These are phyloP conservation scores for Durotheca rogersii DNA, from an alignment of 495 filamentous ascomycete genomes.

Conservation along the genomic window DNA sequence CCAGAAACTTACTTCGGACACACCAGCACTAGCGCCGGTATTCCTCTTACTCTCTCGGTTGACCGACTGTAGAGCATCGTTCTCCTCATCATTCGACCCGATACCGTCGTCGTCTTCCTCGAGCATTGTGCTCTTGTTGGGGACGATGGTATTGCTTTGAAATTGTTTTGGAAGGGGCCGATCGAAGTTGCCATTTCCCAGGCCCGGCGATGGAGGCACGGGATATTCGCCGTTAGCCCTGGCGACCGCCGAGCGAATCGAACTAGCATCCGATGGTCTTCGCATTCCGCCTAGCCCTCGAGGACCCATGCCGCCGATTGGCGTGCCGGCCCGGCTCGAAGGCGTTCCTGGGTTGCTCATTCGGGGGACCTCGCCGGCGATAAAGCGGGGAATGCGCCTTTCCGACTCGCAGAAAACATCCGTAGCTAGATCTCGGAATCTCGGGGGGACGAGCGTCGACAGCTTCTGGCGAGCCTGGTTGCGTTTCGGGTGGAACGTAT, in stretches of 20 bases:
- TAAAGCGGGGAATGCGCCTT: conserved; percentile 82
- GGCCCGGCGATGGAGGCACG: conserved; percentile 45
- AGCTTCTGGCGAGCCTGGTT: conserved; percentile 96
- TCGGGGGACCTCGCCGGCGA: conserved; percentile 63
- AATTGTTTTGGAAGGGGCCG: conserved; percentile 82
- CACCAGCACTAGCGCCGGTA: conserved; percentile 43
- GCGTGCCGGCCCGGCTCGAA: conserved; percentile 56
- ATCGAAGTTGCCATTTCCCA: conserved; percentile 45
- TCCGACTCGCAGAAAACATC: conserved; percentile 96
- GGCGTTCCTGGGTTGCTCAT: conserved; percentile 65
- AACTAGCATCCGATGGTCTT: conserved; percentile 57
- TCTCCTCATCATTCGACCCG: conserved; percentile 52
- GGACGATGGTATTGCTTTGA: conserved; percentile 93
- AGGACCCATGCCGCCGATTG: conserved; percentile 55
- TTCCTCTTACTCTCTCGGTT: conserved; percentile 59
- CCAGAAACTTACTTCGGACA: conserved; percentile 50
- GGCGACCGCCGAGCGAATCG: conserved; percentile 41
- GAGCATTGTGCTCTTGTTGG: conserved; percentile 97
- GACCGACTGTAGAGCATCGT: conserved; percentile 50
- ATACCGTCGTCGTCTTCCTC: conserved; percentile 84
- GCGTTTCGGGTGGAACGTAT: conserved; percentile 90
- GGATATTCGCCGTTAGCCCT: conserved; percentile 47
- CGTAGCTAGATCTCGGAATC: conserved; percentile 88
- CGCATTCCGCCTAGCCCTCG: conserved; percentile 44
- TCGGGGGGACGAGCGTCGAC: conserved; percentile 75